A percentile compares a stretch with the other conserved stretches of the same genome.
Conservation (phyloP, 2,329 filamentous ascomycete genomes). For the Colletotrichum theobromicola region DNA sequence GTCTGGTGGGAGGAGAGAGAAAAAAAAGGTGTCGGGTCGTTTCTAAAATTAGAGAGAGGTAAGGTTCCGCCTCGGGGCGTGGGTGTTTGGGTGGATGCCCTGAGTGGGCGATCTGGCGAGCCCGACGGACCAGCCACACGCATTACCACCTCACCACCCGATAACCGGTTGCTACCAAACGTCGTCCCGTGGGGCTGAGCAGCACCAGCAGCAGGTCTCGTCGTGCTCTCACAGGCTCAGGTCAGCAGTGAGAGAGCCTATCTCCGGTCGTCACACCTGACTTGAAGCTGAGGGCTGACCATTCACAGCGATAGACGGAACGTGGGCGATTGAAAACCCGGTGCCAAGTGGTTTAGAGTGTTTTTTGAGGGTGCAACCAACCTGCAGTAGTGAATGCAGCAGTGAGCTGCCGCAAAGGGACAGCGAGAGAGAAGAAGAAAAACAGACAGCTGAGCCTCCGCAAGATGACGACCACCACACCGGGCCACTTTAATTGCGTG, state of each 20-base stretch:
- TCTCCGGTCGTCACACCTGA: neutral
- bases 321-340: conserved; percentile 7
- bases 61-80: neutral
- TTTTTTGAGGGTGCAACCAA: neutral
- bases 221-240: neutral
- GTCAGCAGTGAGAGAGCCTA: neutral
- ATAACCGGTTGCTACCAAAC: conserved; percentile 5
- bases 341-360: neutral
- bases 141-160: conserved; percentile 8
- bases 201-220: neutral
- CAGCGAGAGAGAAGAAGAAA: neutral
- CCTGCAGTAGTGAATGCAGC: neutral
- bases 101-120: conserved; percentile 15
- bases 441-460: conserved; percentile 16
- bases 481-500: conserved; percentile 15
- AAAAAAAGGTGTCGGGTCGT: neutral
- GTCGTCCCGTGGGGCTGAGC: neutral
- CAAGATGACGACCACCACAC: conserved; percentile 17
- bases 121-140: conserved; percentile 9
- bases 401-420: neutral
- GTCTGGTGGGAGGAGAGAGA: neutral
- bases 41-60: conserved; percentile 16
- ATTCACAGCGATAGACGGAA: neutral
- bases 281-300: neutral
- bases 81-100: neutral